phyloP scores from a whole-genome alignment of 2,329 filamentous ascomycete genomes.

The Aspergillus sergii region DNA sequence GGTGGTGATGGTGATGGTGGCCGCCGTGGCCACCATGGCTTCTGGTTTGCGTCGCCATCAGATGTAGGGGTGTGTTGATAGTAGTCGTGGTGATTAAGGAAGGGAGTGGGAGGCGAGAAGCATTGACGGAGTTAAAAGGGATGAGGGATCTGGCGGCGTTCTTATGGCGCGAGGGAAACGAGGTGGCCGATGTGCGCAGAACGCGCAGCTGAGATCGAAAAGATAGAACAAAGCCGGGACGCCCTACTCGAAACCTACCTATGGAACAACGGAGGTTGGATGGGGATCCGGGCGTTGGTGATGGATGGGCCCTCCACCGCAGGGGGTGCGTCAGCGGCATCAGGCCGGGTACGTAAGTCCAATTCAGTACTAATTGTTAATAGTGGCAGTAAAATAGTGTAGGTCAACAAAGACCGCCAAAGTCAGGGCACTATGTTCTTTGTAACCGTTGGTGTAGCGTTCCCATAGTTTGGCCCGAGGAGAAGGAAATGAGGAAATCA shows the following conservation, averaged over 20 bases:
- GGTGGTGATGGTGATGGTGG: slow-evolving; percentile 68
- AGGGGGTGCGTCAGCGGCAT: slow-evolving; percentile 41
- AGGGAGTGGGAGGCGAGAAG: slow-evolving; percentile 17
- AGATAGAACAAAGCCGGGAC: slow-evolving; percentile 18
- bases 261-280: slow-evolving; percentile 48
- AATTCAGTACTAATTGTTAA: slow-evolving; percentile 4
- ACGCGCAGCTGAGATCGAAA: slow-evolving; percentile 24
- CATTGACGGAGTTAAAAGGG: slow-evolving; percentile 17
- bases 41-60: slow-evolving; percentile 50
- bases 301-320: slow-evolving; percentile 39
- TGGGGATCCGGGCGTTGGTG: slow-evolving; percentile 55
- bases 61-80: slow-evolving; percentile 32
- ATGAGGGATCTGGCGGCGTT: slow-evolving; percentile 12
- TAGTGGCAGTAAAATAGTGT: neutral
- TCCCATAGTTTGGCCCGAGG: neutral
- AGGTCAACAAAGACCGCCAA: neutral
- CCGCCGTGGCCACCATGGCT: slow-evolving; percentile 51
- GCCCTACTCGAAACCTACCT: slow-evolving; percentile 13
- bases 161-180: slow-evolving; percentile 16
- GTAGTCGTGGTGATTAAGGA: slow-evolving; percentile 19
- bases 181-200: slow-evolving; percentile 22
- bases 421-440: slow-evolving; percentile 1
- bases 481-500: neutral
- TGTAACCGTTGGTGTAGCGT: neutral
- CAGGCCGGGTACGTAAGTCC: slow-evolving; percentile 15